Conservation (phyloP, 306 rosid species). For the Dicorynia guianensis region DNA sequence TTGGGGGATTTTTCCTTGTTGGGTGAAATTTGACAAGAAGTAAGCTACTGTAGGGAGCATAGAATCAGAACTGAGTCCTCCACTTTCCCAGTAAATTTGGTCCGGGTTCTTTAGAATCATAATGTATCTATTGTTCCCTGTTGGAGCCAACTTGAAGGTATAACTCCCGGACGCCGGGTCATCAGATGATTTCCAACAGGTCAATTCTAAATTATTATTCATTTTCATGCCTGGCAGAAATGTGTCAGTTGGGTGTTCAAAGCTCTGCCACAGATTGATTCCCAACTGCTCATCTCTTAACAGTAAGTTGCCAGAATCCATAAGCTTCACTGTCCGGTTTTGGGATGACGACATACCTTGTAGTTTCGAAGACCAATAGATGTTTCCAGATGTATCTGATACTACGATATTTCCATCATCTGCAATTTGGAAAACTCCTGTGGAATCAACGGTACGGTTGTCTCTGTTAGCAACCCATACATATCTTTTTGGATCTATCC, state of each 20-base stretch:
- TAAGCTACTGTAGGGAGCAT: accelerated
- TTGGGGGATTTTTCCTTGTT: no score
- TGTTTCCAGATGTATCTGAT: background rate
- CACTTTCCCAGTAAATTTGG: conserved; percentile 33
- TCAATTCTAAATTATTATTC: conserved; percentile 21
- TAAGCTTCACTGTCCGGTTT: conserved; percentile 35
- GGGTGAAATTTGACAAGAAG: conserved; percentile 2
- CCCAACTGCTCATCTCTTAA: background rate
- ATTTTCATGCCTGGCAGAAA: conserved; percentile 60
- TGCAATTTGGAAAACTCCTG: conserved; percentile 34
- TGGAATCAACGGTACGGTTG: background rate
- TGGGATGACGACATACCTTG: background rate
- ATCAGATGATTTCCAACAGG: conserved; percentile 32
- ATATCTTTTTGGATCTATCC: background rate
- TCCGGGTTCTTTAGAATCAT: background rate
- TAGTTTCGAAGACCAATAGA: conserved; percentile 23
- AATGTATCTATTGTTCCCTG: background rate
- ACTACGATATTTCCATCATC: conserved; percentile 45
- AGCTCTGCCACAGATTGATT: conserved; percentile 53
- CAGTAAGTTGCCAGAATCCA: conserved; percentile 56
- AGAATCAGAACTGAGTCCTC: background rate
- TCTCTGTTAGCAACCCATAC: conserved; percentile 66
- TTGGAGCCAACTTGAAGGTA: conserved; percentile 22
- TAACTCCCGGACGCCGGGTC: conserved; percentile 30
- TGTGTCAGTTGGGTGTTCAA: conserved; percentile 54